Evolutionary conservation across 2,329 filamentous ascomycete species (phyloP).

Genomic region (Aspergillus costaricaensis): DNA sequence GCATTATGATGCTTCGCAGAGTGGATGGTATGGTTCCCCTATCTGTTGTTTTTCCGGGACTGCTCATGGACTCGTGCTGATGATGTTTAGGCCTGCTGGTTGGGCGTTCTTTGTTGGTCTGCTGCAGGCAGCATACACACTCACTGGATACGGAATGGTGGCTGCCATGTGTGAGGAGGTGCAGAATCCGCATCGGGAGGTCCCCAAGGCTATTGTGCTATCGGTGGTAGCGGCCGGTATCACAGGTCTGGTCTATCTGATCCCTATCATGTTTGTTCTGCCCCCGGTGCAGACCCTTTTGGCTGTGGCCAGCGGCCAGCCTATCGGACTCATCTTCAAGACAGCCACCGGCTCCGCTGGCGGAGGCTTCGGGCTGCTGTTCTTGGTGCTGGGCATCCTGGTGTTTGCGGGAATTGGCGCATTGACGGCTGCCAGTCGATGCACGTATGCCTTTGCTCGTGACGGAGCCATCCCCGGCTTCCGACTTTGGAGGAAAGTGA

Average conservation of each 20-base stretch:
- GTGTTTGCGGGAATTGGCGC: constrained; percentile 76
- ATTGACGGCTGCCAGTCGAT: constrained; percentile 71
- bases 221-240: constrained; percentile 68
- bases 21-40: constrained; percentile 58
- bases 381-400: constrained; percentile 74
- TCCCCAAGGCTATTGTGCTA: constrained; percentile 70
- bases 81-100: constrained; percentile 54
- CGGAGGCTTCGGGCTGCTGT: constrained; percentile 73
- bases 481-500: constrained; percentile 65
- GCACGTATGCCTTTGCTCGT: constrained; percentile 74
- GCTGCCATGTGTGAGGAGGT: constrained; percentile 73
- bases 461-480: constrained; percentile 74
- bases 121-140: constrained; percentile 59
- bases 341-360: constrained; percentile 70
- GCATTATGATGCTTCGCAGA: constrained; percentile 66
- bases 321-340: constrained; percentile 75
- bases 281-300: constrained; percentile 67
- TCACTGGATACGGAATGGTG: constrained; percentile 67
- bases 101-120: constrained; percentile 75
- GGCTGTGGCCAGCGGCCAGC: constrained; percentile 69
- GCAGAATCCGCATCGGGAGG: constrained; percentile 67
- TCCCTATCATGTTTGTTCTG: constrained; percentile 75
- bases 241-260: constrained; percentile 67
- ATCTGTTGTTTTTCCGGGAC: background rate
- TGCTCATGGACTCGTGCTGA: constrained; percentile 1